A percentile compares a stretch with the other conserved stretches of the same genome.
phyloP scores from a whole-genome alignment of 192 early-diverging fungal genomes.

The Coemansia sp. region DNA sequence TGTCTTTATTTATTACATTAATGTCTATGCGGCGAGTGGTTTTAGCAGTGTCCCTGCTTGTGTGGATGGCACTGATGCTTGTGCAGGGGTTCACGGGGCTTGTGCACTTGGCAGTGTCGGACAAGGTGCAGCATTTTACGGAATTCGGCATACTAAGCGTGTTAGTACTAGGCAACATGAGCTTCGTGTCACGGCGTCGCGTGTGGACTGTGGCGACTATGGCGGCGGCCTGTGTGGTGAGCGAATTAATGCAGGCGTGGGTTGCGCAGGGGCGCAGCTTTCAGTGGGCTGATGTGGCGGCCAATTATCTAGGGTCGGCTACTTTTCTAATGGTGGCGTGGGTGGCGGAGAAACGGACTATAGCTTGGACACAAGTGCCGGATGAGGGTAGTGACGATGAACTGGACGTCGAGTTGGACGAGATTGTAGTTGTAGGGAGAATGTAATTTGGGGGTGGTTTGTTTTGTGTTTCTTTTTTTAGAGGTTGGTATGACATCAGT shows the following conservation, averaged over 20 bases:
- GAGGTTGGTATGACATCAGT: neutral
- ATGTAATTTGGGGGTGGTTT: neutral
- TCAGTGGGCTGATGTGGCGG: slow-evolving; percentile 41
- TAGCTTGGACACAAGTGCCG: slow-evolving; percentile 6
- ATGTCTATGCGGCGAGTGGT: slow-evolving; percentile 5
- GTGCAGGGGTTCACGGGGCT: slow-evolving; percentile 46
- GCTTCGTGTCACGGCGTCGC: slow-evolving; percentile 30
- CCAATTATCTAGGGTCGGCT: slow-evolving; percentile 37
- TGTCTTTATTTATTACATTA: neutral
- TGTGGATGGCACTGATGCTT: slow-evolving; percentile 33
- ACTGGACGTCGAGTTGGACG: slow-evolving; percentile 51
- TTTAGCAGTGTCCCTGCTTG: slow-evolving; percentile 9
- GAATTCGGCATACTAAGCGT: slow-evolving; percentile 39
- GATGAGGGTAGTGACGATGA: slow-evolving; percentile 26
- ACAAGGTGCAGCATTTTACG: slow-evolving; percentile 49
- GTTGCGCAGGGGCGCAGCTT: slow-evolving; percentile 38
- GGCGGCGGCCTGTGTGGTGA: slow-evolving; percentile 24
- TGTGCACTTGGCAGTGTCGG: slow-evolving; percentile 19
- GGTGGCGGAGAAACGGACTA: slow-evolving; percentile 40
- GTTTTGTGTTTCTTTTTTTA: slow-evolving; percentile 11
- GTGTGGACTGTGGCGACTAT: slow-evolving; percentile 29
- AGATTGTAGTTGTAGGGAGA: slow-evolving; percentile 28
- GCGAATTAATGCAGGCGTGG: slow-evolving; percentile 37
- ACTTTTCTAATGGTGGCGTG: slow-evolving; percentile 45
- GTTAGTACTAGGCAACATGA: slow-evolving; percentile 9